phyloP scores from a whole-genome alignment of 495 filamentous ascomycete species.

The Penicillium verhagenii region DNA sequence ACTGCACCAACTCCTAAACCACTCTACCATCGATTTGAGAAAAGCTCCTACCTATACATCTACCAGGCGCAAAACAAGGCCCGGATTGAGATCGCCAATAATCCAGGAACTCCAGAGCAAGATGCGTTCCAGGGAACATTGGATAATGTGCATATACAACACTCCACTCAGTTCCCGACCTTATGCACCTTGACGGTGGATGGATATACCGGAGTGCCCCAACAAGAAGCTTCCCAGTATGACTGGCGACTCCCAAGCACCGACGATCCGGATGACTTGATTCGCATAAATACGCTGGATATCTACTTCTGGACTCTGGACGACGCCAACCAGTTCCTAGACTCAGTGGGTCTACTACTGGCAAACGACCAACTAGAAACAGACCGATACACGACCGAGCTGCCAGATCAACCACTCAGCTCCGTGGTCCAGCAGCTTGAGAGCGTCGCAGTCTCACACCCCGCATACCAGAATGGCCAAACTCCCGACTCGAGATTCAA shows the following conservation, averaged over 20 bases:
- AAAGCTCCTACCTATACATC: constrained; percentile 84
- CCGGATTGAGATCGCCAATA: constrained; percentile 83
- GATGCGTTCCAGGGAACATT: constrained; percentile 83
- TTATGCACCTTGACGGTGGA: constrained; percentile 75
- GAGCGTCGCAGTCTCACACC: constrained; percentile 69
- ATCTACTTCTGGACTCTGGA: constrained; percentile 85
- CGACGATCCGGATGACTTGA: constrained; percentile 68
- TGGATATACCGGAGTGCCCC: constrained; percentile 35
- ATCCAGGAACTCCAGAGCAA: constrained; percentile 80
- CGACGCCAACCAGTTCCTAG: constrained; percentile 73
- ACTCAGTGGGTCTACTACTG: constrained; percentile 59
- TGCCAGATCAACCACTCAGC: constrained; percentile 59
- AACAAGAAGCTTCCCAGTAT: constrained; percentile 32
- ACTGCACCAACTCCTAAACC: constrained; percentile 66
- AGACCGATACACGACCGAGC: constrained; percentile 39
- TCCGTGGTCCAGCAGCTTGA: constrained; percentile 84
- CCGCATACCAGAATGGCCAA: constrained; percentile 56
- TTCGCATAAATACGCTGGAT: constrained; percentile 79
- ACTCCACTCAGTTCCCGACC: constrained; percentile 76
- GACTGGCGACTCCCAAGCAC: constrained; percentile 79
- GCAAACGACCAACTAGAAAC: constrained; percentile 56
- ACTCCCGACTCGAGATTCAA: constrained; percentile 46
- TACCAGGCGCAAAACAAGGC: constrained; percentile 70
- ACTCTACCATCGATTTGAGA: constrained; percentile 83
- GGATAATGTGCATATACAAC: constrained; percentile 61